Percentiles rank a stretch among this genome's conserved stretches.
phyloP scores from a whole-genome alignment of 176 grass and related monocot species.

The Oryza meridionalis region DNA sequence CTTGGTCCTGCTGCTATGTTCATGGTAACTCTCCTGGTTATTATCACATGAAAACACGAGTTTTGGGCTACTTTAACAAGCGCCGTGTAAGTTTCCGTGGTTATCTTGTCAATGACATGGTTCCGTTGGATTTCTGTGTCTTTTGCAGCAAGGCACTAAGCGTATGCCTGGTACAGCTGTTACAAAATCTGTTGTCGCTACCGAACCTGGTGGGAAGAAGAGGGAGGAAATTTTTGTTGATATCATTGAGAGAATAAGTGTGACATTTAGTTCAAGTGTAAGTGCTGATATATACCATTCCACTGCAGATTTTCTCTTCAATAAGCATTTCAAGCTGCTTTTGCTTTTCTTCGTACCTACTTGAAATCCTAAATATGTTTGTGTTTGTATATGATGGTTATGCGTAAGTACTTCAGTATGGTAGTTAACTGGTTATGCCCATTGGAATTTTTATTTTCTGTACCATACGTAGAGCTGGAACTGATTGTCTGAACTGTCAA shows the following conservation, averaged over 20 bases:
- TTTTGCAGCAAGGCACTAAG: constrained; percentile 94
- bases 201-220: constrained; percentile 87
- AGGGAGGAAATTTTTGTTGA: constrained; percentile 99
- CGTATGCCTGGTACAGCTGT: constrained; percentile 98
- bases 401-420: constrained; percentile 4
- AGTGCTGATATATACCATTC: constrained; percentile 40
- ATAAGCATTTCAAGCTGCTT: constrained; percentile 4
- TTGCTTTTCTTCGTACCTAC: neutral
- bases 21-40: constrained; percentile 65
- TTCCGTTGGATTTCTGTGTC: constrained; percentile 44
- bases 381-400: neutral
- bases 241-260: constrained; percentile 99
- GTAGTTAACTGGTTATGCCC: neutral
- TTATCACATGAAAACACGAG: constrained; percentile 5
- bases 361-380: constrained; percentile 7
- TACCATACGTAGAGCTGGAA: neutral
- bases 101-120: constrained; percentile 28
- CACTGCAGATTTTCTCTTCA: neutral
- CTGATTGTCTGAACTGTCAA: neutral
- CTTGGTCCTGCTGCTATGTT: constrained; percentile 99
- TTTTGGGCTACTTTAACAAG: constrained; percentile 26
- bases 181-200: constrained; percentile 98
- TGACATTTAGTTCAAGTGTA: constrained; percentile 99
- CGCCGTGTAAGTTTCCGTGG: constrained; percentile 3
- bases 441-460: constrained; percentile 11